Evolutionary conservation across 2,329 filamentous ascomycete species (phyloP), one percentile per base, ranked within the genome.

Genomic region (Fusarium goolgardi): DNA sequence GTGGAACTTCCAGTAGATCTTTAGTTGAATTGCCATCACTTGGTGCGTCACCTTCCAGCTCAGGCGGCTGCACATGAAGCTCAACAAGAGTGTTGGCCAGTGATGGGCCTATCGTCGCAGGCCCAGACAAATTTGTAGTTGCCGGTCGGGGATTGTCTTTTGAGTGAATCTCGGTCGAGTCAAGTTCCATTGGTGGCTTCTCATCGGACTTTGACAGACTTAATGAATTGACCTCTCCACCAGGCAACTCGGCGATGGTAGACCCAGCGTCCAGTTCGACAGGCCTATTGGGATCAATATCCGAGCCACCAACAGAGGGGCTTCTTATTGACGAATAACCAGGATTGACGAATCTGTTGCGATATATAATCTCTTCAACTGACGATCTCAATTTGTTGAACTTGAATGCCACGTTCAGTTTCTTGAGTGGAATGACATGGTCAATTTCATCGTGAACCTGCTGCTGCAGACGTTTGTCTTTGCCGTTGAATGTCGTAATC

Each of bases 391-490:
- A 43, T 7, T 71, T 73, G 37, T 73, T 73, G 25, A 73, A 73
- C 18, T 63, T 74, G 51, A 73, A 73, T 1, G 65, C 71, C 2
- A 73, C 46, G 0, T 63, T 54, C 2, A 73, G 3, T 3, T 71
- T 73, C 32, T 71, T 73, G 6, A 73, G 52, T 8, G 71, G 71
- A 10, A 73, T 60, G 3, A 73, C 46, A 5, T 63, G 55, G 41
- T 73, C 72, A 5, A 73, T 63, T 27, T 73, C 71, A n/a, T 74
- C 71, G 2, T 74, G 71, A 0, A 73, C 71, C 4, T 73, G 63
- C 4, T 74, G 68, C 15, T 73, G 71, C 0, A 69, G 25, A 0
- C 56, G 66, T 23, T 74, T 73, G 11, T 74, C 70, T 5, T 73
- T 63, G 5, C 57, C 70, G 0, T 65, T 57, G 10, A 74, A 74